Conservation (phyloP, 2,329 filamentous ascomycete species). For the Xylariaceae sp. region DNA sequence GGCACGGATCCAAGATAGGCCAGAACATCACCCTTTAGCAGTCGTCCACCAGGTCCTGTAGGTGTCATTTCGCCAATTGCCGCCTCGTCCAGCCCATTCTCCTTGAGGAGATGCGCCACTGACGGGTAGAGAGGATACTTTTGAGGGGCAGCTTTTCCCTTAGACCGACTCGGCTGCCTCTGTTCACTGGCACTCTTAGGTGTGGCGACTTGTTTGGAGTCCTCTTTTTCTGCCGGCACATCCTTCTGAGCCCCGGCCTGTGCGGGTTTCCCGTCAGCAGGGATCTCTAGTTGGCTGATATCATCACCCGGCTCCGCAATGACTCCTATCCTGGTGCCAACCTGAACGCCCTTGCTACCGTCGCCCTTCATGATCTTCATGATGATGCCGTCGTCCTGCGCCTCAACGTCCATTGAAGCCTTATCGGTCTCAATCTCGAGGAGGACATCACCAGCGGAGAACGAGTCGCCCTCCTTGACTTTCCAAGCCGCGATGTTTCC, state of each 20-base stretch:
- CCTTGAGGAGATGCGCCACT: slow-evolving; percentile 74
- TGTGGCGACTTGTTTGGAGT: slow-evolving; percentile 29
- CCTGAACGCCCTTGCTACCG: slow-evolving; percentile 71
- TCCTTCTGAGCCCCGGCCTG: slow-evolving; percentile 37
- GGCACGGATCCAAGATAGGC: slow-evolving; percentile 80
- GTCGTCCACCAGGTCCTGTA: slow-evolving; percentile 79
- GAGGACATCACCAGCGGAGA: slow-evolving; percentile 77
- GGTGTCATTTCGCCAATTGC: slow-evolving; percentile 79
- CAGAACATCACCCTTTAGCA: slow-evolving; percentile 93
- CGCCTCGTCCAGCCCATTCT: slow-evolving; percentile 70
- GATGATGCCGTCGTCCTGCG: slow-evolving; percentile 81
- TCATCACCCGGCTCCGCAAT: slow-evolving; percentile 80
- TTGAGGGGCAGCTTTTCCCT: slow-evolving; percentile 56
- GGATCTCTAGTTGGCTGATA: slow-evolving; percentile 67
- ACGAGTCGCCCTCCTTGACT: slow-evolving; percentile 81
- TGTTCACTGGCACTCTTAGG: slow-evolving; percentile 35
- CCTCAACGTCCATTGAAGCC: slow-evolving; percentile 91
- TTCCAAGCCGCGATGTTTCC: slow-evolving; percentile 83
- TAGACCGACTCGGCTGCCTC: slow-evolving; percentile 34
- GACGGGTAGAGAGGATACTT: slow-evolving; percentile 76
- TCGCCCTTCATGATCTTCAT: slow-evolving; percentile 75
- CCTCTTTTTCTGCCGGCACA: slow-evolving; percentile 23
- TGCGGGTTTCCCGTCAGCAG: slow-evolving; percentile 57
- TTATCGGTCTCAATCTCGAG: slow-evolving; percentile 94
- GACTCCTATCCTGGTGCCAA: slow-evolving; percentile 77